Percentiles rank a stretch among this genome's conserved stretches.
These are phyloP conservation scores for Taxillus chinensis DNA, from an alignment of 164 flowering plant genomes.

Conservation along the genomic window DNA sequence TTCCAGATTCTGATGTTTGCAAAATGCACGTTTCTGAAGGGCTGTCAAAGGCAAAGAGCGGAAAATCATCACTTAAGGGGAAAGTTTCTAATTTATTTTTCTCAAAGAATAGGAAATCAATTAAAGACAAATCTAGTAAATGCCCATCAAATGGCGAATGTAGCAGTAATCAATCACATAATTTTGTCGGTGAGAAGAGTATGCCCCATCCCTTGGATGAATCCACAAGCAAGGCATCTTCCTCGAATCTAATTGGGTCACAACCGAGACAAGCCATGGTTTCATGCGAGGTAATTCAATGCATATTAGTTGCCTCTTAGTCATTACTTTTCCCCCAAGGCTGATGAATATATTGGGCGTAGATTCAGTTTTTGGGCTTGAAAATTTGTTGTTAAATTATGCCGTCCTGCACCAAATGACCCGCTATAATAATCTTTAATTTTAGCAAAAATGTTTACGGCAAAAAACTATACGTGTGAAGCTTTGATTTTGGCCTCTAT, in stretches of 20 bases:
- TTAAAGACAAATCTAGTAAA: slow-evolving; percentile 38
- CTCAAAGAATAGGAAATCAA: slow-evolving; percentile 59
- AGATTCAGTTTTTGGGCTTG: too few species aligned
- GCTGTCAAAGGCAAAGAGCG: slow-evolving; percentile 38
- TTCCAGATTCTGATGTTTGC: slow-evolving; percentile 24
- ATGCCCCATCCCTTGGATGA: not conserved
- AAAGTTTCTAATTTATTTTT: slow-evolving; percentile 83
- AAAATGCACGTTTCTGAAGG: slow-evolving; percentile 30
- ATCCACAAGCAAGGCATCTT: slow-evolving; percentile 8
- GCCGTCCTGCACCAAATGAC: too few species aligned
- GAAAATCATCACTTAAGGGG: slow-evolving; percentile 59
- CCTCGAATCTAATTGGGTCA: slow-evolving; percentile 14
- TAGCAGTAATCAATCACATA: slow-evolving; percentile 17
- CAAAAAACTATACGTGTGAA: too few species aligned
- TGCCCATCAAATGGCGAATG: slow-evolving; percentile 14
- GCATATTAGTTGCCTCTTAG: not conserved
- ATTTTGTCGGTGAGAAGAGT: slow-evolving; percentile 16
- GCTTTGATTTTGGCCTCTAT: too few species aligned
- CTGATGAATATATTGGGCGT: too few species aligned
- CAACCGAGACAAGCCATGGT: slow-evolving; percentile 16
- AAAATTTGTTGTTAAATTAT: too few species aligned
- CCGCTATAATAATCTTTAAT: too few species aligned
- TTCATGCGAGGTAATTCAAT: slow-evolving; percentile 30
- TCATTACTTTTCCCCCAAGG: too few species aligned
- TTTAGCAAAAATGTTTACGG: too few species aligned